Conservation (phyloP, 148 eudicot species). For the Agrostemma githago region DNA sequence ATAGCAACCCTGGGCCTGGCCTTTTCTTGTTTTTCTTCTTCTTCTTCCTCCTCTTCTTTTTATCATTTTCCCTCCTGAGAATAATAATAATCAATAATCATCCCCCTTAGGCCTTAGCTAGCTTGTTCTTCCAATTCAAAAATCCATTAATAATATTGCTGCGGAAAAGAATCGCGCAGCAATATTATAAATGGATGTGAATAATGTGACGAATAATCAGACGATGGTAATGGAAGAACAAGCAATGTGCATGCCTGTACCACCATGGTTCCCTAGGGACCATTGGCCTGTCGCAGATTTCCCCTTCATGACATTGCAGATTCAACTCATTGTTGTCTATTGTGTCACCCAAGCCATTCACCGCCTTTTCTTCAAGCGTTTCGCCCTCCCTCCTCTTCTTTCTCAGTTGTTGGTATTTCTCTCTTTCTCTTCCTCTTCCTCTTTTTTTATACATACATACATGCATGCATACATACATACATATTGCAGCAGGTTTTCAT, state of each 20-base stretch:
- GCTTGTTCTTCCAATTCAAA: too few species aligned
- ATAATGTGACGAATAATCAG: too few species aligned
- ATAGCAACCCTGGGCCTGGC: background rate
- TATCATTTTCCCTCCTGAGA: background rate
- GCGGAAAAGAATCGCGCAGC: too few species aligned
- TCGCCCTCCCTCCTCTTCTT: constrained; percentile 31
- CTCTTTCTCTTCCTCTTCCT: too few species aligned
- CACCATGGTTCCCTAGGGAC: constrained; percentile 18
- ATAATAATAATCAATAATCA: background rate
- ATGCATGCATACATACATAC: too few species aligned
- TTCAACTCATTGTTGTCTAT: constrained; percentile 29
- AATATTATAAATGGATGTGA: background rate
- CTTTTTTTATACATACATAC: too few species aligned
- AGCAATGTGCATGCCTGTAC: constrained; percentile 13
- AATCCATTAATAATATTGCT: too few species aligned
- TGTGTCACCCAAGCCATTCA: constrained; percentile 30
- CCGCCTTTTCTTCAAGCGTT: constrained; percentile 20
- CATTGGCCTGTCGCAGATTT: constrained; percentile 14
- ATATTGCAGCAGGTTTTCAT: too few species aligned
- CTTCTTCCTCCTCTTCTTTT: background rate
- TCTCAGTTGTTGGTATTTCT: constrained; percentile 32
- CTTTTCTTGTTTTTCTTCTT: too few species aligned
- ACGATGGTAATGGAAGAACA: too few species aligned
- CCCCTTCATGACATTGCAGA: constrained; percentile 14
- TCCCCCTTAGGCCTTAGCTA: background rate